These are phyloP conservation scores for Zygosaccharomyces sapae DNA, from an alignment of 1,139 yeast genomes.

Conservation along the genomic window DNA sequence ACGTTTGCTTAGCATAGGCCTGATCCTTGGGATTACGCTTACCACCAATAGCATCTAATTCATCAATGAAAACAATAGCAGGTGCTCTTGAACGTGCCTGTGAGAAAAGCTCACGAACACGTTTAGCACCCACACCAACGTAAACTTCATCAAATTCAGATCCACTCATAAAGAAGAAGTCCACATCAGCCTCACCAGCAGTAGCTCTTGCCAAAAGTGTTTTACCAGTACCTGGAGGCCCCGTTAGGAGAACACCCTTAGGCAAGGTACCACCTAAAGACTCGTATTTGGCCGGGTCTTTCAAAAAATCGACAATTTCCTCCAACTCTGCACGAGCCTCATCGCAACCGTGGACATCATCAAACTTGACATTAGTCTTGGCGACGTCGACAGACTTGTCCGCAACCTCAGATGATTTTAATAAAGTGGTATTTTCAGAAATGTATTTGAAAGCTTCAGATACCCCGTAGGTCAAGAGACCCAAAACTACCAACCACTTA, in stretches of 20 bases:
- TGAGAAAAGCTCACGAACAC: conserved; percentile 87
- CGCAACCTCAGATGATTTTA: conserved; percentile 69
- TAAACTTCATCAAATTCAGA: conserved; percentile 96
- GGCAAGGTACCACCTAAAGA: conserved; percentile 96
- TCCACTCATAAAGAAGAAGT: conserved; percentile 97
- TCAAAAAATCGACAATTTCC: conserved; percentile 92
- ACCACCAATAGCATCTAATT: conserved; percentile 97
- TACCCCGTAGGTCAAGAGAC: conserved; percentile 66
- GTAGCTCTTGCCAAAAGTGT: conserved; percentile 96
- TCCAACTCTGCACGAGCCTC: conserved; percentile 97
- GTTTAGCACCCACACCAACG: conserved; percentile 98
- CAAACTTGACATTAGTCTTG: conserved; percentile 81
- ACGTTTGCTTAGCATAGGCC: conserved; percentile 95
- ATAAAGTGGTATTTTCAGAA: conserved; percentile 78
- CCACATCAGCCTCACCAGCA: conserved; percentile 99
- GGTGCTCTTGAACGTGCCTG: conserved; percentile 96
- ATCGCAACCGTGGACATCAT: conserved; percentile 96
- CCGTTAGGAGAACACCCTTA: conserved; percentile 92
- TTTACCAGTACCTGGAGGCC: conserved; percentile 99
- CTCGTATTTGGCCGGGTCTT: conserved; percentile 93
- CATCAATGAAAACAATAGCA: conserved; percentile 93
- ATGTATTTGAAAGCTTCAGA: conserved; percentile 71
- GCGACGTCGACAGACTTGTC: conserved; percentile 80
- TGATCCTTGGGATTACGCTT: conserved; percentile 96
- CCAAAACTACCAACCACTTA: conserved; percentile 83